Evolutionary conservation across 2,329 filamentous ascomycete genomes (phyloP), one percentile per base, ranked within the genome.

Genomic region (Eurotiales sp.): DNA sequence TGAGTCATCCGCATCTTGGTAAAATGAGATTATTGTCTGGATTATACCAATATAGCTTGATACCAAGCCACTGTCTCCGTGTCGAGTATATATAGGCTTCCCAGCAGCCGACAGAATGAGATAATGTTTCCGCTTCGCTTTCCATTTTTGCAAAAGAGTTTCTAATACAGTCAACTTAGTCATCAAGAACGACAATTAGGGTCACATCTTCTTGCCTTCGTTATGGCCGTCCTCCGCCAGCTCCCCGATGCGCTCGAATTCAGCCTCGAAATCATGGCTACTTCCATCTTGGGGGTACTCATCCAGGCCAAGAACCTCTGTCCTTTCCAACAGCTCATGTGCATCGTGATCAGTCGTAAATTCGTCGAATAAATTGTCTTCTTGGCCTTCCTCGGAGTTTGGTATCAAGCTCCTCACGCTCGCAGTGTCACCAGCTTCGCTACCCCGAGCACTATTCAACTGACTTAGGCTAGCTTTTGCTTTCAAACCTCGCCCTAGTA

Each of bases 11-110:
- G 86, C 81, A 41, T 85, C 85, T 66, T 96, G 87, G 64, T 95
- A 97, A 66, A 96, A 96, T 1, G 93, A 97, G 56, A 99, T 96
- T 60, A 99, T 92, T 39, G 93, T 99, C 67, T 97, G 93, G 2
- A 96, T 86, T 15, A 99, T 86, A 36, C 93, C 93, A 67, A 97
- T 92, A 61, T 93, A 96, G 46, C 88, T 87, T 61, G 95, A 96
- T 65, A 97, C 90, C 39, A 97, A 76, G 50, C 86, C 84, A 58
- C 95, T 80, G 60, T 96, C 90, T 36, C 95, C 93, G 66, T 99
- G 92, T 44, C 95, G 83, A 63, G 90, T 97, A 78, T 92, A 99
- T 44, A 99, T 95, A 10, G 93, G 95, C 68, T 99, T 99, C 17
- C 93, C 93, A 8, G 95, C 92, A 12, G 90, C 92, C 2, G 93